phyloP scores from a whole-genome alignment of 805 yeast genomes.

The Cyberlindnera suaveolens region DNA sequence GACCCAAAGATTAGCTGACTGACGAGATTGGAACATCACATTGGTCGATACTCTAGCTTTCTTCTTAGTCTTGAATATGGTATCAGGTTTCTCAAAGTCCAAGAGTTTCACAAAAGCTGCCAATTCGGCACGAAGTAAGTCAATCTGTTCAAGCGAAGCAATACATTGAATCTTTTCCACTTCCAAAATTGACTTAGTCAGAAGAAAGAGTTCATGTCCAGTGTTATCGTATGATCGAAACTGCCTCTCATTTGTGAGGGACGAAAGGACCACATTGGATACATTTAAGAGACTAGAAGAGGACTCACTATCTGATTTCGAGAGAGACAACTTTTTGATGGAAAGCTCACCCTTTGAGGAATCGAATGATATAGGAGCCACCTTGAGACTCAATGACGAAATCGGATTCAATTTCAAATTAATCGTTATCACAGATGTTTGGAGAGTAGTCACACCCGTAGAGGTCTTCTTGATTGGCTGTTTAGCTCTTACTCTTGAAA shows the following conservation, averaged over 20 bases:
- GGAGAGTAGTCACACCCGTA: slow-evolving; percentile 8
- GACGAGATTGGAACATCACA: slow-evolving; percentile 16
- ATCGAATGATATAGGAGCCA: slow-evolving; percentile 41
- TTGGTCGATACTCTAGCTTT: slow-evolving; percentile 19
- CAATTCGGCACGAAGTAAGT: slow-evolving; percentile 8
- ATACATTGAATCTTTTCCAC: slow-evolving; percentile 25
- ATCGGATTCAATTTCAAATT: slow-evolving; percentile 5
- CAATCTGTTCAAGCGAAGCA: slow-evolving; percentile 26
- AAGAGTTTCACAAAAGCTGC: slow-evolving; percentile 3
- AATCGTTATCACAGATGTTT: slow-evolving; percentile 17
- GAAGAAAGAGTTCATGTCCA: slow-evolving; percentile 23
- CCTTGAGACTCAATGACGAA: slow-evolving; percentile 19
- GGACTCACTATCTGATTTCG: slow-evolving; percentile 13
- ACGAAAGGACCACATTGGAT: slow-evolving; percentile 19
- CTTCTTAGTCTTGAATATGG: slow-evolving; percentile 19
- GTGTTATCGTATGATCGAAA: slow-evolving; percentile 24
- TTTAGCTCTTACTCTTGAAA: slow-evolving; percentile 9
- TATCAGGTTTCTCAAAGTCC: slow-evolving; percentile 12
- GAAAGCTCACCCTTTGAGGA: slow-evolving; percentile 28
- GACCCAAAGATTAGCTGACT: slow-evolving; percentile 8
- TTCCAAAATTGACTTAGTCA: slow-evolving; percentile 8
- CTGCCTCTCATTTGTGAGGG: slow-evolving; percentile 14
- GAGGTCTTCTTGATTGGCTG: slow-evolving; percentile 2
- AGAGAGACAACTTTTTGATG: slow-evolving; percentile 28
- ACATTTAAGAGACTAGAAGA: slow-evolving; percentile 8